Evolutionary conservation across 441 rosid genomes (phyloP).

Genomic region (Euphorbia schlechtendalii): DNA sequence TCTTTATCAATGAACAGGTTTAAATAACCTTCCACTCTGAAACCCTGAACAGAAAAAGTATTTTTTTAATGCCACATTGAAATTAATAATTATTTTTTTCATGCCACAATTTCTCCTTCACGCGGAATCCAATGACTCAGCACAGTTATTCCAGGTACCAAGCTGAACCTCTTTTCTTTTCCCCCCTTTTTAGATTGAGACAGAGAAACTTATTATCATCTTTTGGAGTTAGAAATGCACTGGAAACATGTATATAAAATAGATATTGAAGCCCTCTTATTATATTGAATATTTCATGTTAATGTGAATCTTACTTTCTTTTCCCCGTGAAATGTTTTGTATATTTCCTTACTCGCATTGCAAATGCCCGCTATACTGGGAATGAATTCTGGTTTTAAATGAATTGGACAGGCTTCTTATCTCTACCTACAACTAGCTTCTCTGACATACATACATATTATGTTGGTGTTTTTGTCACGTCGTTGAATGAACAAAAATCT

Average conservation of each 20-base stretch:
- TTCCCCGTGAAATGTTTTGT: not conserved
- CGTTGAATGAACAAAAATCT: too few relatives aligned
- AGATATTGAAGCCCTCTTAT: not conserved
- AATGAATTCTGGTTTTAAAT: not conserved
- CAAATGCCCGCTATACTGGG: not conserved
- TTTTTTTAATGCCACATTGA: too few relatives aligned
- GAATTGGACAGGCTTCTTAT: not conserved
- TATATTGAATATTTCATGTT: not conserved
- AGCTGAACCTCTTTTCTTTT: not conserved
- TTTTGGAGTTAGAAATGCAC: constrained; percentile 93
- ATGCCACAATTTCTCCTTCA: constrained; percentile 71
- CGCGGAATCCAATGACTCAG: constrained; percentile 98
- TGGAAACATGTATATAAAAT: constrained; percentile 57
- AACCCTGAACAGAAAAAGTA: constrained; percentile 8
- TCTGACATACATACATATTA: too few relatives aligned
- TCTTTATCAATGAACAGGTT: constrained; percentile 91
- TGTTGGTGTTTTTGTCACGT: not conserved
- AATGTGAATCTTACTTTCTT: not conserved
- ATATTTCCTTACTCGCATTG: not conserved
- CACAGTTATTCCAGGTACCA: constrained; percentile 94
- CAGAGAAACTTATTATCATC: constrained; percentile 95
- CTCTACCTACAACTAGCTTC: not conserved
- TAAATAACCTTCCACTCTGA: constrained; percentile 12
- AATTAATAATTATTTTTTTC: constrained; percentile 25
- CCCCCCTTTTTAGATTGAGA: constrained; percentile 63